These are phyloP conservation scores for Thuja plicata DNA, from an alignment of 83 land plant species.

Conservation along the genomic window DNA sequence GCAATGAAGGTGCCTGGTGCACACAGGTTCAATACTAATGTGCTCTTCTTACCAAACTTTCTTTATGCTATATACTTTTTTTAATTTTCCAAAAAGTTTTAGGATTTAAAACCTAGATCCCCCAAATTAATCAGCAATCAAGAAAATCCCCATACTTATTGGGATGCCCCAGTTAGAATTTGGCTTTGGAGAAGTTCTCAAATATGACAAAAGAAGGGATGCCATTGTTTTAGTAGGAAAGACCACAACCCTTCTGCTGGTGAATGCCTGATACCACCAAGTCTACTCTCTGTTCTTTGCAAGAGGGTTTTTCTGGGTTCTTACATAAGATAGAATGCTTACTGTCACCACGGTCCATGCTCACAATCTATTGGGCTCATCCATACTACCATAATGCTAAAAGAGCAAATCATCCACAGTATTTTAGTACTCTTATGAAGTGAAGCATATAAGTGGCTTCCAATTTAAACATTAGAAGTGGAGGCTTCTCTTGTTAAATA, in stretches of 20 bases:
- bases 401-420: background rate
- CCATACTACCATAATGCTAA: background rate
- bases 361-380: background rate
- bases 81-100: background rate
- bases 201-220: background rate
- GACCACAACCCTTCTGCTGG: background rate
- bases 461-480: background rate
- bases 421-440: background rate
- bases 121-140: too few species aligned
- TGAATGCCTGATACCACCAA: background rate
- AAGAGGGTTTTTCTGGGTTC: background rate
- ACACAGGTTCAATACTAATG: constrained; percentile 57
- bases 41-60: background rate
- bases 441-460: background rate
- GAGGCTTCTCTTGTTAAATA: background rate
- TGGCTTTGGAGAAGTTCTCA: background rate
- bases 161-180: background rate
- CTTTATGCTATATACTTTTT: background rate
- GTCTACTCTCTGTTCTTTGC: background rate
- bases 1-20: constrained; percentile 75
- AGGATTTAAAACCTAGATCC: background rate
- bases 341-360: background rate
- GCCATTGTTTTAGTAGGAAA: background rate
- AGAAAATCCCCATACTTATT: too few species aligned
- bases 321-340: background rate